Base-by-base conservation (phyloP, 2,329 filamentous ascomycete species). In the Trichophyton rubrum region DNA sequence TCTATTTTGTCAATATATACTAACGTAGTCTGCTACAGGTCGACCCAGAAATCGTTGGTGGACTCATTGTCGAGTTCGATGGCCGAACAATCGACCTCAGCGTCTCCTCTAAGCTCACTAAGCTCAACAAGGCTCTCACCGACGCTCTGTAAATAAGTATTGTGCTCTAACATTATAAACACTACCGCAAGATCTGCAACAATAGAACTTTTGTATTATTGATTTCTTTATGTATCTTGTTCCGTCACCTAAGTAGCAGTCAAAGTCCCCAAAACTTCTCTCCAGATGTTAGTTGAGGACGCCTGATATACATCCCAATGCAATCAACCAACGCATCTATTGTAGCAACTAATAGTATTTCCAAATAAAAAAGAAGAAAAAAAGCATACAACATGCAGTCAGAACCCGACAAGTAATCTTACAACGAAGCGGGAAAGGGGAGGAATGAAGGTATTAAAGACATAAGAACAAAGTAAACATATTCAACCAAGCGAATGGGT, bases 71-170 rank as follows among this genome's bases (percentile, higher is more conserved):
- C 72, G 92, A 97, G 80, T 88, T 97, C 68, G 92, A 91, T 72
- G 92, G 97, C 83, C 88, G 92, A 74, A 97, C 92, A 75, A 96
- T 99, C 74, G 93, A 99, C 79, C 87, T 96, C 69, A 93, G 88
- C 78, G 91, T 99, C 72, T 92, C 92, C 57, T 82, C 88, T 75
- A 95, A 92, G 84, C 87, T 99, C 78, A 84, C 89, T 76, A 95
- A 90, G 85, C 89, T 99, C 85, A 99, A 99, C 89, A 99, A 97
- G 87, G 86, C 96, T 75, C 88, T 99, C 74, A 91, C 84, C 69
- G 93, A 99, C 79, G 83, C 87, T 77, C 82, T 99, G 88, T 99
- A 96, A 89, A 90, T 76, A 73, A 51, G 22, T 56, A 53, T 17
- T 59, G 51, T 55, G 27, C 30, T 55, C 27, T 17, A 33, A 55